These are phyloP conservation scores for Nannochloris sp. DNA, from an alignment of 139 green algal species.

Conservation along the genomic window DNA sequence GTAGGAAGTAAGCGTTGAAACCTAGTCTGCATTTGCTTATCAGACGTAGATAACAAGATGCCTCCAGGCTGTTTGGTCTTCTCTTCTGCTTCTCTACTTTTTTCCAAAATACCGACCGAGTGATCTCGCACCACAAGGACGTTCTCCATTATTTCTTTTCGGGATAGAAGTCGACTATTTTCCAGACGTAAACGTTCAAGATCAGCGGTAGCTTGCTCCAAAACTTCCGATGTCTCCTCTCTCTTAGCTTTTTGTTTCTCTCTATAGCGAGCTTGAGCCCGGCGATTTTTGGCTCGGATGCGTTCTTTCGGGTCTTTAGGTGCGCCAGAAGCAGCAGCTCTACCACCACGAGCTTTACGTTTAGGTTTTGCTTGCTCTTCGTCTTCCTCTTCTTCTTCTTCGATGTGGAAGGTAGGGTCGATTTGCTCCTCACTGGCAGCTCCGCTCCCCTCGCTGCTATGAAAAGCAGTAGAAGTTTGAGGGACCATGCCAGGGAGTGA, in stretches of 20 bases:
- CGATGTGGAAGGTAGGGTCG: too few relatives aligned
- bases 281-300: neutral
- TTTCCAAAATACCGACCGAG: neutral
- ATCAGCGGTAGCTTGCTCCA: neutral
- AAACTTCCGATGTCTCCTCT: neutral
- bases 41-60: too few relatives aligned
- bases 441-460: too few relatives aligned
- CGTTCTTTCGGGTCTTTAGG: neutral
- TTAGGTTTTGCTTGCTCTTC: too few relatives aligned
- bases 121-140: neutral
- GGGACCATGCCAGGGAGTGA: too few relatives aligned
- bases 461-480: too few relatives aligned
- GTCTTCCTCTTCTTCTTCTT: too few relatives aligned
- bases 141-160: neutral
- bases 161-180: neutral
- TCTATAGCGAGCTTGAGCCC: neutral
- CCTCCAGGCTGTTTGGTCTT: too few relatives aligned
- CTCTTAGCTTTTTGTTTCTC: neutral
- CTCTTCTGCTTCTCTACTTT: neutral
- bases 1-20: too few relatives aligned
- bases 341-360: neutral
- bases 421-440: too few relatives aligned
- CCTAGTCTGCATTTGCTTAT: too few relatives aligned
- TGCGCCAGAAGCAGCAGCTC: neutral
- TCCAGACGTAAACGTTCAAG: neutral